These are phyloP conservation scores for Eucalyptus polyanthemos DNA, from an alignment of 345 rosid species.

Conservation along the genomic window DNA sequence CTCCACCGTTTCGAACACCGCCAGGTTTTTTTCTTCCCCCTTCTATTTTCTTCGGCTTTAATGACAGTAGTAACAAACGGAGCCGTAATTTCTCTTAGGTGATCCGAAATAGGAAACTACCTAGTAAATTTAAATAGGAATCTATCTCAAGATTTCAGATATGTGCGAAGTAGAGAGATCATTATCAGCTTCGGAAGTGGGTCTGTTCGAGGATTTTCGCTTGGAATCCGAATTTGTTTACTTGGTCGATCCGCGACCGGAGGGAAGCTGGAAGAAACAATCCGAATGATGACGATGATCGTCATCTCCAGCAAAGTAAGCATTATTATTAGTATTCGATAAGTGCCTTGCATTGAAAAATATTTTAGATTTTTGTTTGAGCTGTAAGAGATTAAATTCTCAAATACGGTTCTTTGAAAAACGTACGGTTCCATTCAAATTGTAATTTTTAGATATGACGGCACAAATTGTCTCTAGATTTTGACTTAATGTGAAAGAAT, in stretches of 20 bases:
- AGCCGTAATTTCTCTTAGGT: background rate
- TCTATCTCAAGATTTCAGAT: background rate
- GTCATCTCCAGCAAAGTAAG: background rate
- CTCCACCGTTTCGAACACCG: background rate
- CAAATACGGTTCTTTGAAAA: too few relatives aligned
- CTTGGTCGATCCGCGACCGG: too few relatives aligned
- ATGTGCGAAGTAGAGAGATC: background rate
- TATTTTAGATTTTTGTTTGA: too few relatives aligned
- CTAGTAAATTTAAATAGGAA: background rate
- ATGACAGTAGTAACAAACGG: background rate
- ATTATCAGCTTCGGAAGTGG: background rate
- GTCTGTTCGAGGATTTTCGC: background rate
- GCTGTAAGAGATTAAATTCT: too few relatives aligned
- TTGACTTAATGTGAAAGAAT: too few relatives aligned
- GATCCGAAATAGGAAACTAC: background rate
- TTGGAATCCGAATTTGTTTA: too few relatives aligned
- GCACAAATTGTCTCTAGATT: too few relatives aligned
- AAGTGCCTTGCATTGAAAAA: background rate
- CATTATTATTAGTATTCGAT: background rate
- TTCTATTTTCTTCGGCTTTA: background rate
- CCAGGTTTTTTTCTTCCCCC: background rate
- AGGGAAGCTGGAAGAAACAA: background rate
- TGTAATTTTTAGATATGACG: too few relatives aligned
- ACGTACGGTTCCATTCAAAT: background rate
- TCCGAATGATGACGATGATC: rapidly evolving